Percentiles rank a stretch among this genome's conserved stretches.
phyloP scores from a whole-genome alignment of 2,329 filamentous ascomycete species.

The Monilinia vaccinii-corymbosi region DNA sequence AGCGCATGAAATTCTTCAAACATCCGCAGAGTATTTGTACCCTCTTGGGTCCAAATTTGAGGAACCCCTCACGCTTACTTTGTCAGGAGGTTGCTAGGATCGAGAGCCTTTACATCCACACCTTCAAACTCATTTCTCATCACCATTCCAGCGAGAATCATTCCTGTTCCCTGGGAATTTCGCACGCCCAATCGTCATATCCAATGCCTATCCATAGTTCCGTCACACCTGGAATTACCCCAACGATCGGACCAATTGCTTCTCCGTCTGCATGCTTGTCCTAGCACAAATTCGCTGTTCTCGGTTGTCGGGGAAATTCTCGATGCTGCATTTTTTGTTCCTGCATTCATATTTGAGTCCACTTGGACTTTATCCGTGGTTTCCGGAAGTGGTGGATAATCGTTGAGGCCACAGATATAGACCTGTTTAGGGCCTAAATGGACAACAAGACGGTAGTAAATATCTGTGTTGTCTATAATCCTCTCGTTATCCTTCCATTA shows the following conservation, averaged over 20 bases:
- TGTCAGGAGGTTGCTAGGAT: neutral
- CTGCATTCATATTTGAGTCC: neutral
- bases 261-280: conserved; percentile 1
- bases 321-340: neutral
- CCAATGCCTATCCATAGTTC: neutral
- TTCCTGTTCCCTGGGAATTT: neutral
- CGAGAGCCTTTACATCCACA: neutral
- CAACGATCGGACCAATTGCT: neutral
- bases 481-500: neutral
- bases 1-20: neutral
- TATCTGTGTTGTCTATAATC: neutral
- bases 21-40: neutral
- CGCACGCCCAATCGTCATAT: neutral
- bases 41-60: neutral
- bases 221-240: neutral
- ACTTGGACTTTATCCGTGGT: neutral
- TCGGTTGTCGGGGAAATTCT: neutral
- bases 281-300: neutral
- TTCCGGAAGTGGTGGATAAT: neutral
- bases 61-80: neutral
- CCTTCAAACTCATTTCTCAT: neutral
- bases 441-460: neutral
- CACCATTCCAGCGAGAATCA: neutral
- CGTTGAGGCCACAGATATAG: neutral
- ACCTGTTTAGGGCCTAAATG: neutral